Evolutionary conservation across 768 basidiomycete species (phyloP).

Genomic region (Tulasnella sp.): DNA sequence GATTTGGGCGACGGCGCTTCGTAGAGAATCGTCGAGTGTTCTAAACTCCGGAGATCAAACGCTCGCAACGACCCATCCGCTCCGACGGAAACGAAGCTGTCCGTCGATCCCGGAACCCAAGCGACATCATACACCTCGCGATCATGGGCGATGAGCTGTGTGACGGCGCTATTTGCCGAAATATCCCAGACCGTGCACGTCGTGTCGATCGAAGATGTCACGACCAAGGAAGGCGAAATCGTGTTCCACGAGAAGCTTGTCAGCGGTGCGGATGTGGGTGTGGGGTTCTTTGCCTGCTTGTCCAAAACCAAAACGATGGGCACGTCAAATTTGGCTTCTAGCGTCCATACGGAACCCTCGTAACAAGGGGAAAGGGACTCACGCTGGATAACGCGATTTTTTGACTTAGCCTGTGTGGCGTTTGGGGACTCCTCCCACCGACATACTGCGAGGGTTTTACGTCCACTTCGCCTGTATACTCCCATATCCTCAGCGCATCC

Average conservation of each 20-base stretch:
- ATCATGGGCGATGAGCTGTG: conserved; percentile 95
- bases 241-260: conserved; percentile 99
- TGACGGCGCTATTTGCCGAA: conserved; percentile 82
- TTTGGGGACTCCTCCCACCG: conserved; percentile 46
- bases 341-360: neutral
- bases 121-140: conserved; percentile 94
- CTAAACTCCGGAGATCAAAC: conserved; percentile 89
- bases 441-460: conserved; percentile 51
- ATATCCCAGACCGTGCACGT: conserved; percentile 99
- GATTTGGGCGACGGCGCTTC: conserved; percentile 38
- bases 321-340: conserved; percentile 1
- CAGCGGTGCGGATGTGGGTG: conserved; percentile 71
- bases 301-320: conserved; percentile 30
- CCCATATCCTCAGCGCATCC: conserved; percentile 86
- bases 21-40: conserved; percentile 97
- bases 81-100: conserved; percentile 96
- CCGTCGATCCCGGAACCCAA: conserved; percentile 93
- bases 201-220: conserved; percentile 96
- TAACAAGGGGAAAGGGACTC: conserved; percentile 25
- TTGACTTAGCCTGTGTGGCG: conserved; percentile 50
- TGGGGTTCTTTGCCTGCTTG: conserved; percentile 91
- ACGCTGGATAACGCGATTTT: conserved; percentile 67
- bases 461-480: conserved; percentile 60
- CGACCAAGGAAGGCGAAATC: conserved; percentile 77
- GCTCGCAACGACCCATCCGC: conserved; percentile 94